Percentiles rank a stretch among this genome's conserved stretches.
Evolutionary conservation across 352 stramenopile species (phyloP).

Genomic region (Blastocystis sp.): DNA sequence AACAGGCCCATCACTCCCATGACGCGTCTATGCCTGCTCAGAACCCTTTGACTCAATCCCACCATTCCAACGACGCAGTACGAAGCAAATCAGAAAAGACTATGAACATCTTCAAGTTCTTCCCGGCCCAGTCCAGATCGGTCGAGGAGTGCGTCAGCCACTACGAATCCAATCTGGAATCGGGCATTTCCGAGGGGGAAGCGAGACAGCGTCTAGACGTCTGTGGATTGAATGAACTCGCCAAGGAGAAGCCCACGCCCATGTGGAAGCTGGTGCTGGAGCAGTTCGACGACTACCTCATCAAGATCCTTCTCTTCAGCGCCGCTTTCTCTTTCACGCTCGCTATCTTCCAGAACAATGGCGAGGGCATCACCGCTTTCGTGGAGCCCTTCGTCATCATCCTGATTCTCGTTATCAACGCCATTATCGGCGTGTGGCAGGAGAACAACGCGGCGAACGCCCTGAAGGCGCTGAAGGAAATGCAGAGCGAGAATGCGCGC

Average conservation of each 20-base stretch:
- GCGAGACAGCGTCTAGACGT: conserved; percentile 10
- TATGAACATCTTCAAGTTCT: conserved; percentile 5
- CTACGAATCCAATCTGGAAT: not conserved
- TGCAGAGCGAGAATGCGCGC: conserved; percentile 85
- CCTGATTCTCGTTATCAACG: conserved; percentile 91
- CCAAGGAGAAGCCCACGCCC: conserved; percentile 82
- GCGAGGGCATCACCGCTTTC: conserved; percentile 84
- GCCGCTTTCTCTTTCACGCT: conserved; percentile 88
- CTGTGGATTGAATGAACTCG: conserved; percentile 82
- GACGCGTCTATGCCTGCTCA: too few species aligned
- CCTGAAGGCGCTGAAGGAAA: conserved; percentile 88
- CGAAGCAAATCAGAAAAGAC: not conserved
- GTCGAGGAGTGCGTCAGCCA: not conserved
- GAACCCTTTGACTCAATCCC: too few species aligned
- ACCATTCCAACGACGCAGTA: too few species aligned
- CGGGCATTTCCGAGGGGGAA: not conserved
- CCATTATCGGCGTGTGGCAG: conserved; percentile 92
- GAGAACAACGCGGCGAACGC: conserved; percentile 86
- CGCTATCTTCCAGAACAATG: conserved; percentile 80
- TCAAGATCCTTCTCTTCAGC: conserved; percentile 91
- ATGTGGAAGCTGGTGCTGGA: conserved; percentile 90
- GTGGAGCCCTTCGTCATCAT: conserved; percentile 95
- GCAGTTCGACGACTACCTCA: conserved; percentile 96
- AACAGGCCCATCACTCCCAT: too few species aligned
- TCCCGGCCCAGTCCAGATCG: not conserved